Base-by-base conservation (phyloP, 495 filamentous ascomycete genomes). In the Annulohypoxylon maeteangense region DNA sequence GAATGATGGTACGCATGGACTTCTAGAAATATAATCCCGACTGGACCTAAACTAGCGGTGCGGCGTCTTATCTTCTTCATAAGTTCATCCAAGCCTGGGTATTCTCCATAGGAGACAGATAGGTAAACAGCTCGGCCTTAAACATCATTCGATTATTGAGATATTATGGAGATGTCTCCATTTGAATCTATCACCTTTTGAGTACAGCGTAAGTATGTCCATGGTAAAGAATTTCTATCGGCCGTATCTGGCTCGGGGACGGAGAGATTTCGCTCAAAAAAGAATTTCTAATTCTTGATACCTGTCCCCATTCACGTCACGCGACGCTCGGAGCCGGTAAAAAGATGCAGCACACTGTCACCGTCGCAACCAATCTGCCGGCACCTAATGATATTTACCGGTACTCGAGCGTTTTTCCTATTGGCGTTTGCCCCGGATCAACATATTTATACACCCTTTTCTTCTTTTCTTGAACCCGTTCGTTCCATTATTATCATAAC, bases 21-120 rank as follows among this genome's bases (percentile, higher is more conserved):
- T 32, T 32, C 50, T 23, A 56, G 53, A 56, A 38, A 20, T 25
- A 56, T 38, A 56, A 56, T 22, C 16, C 16, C 32, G 25, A 56
- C 7, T n/a, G 20, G 31, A 6, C 7, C 31, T 20, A 53, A 5
- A 11, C 47, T 14, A n/a, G 23, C 47, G 18, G 14, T 11, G 29
- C 10, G 23, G 47, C 22, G 29, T 27, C 47, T 51, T 29, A 51
- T 51, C 47, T 5, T 23, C 47, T 51, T 29, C 47, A n/a, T n/a
- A n/a, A n/a, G n/a, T n/a, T n/a, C n/a, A 6, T 51, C 12, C 22
- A 51, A 12, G 11, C 6, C 23, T 6, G 27, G 27, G 27, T n/a
- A 23, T 25, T 29, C 8, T 27, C 23, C 36, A 40, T 40, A 40
- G n/a, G 40, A 44, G 40, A 44, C 40, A 44, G 40, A 18, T 44